phyloP scores from a whole-genome alignment of 176 grass and related monocot genomes.

The Aechmea fasciata region DNA sequence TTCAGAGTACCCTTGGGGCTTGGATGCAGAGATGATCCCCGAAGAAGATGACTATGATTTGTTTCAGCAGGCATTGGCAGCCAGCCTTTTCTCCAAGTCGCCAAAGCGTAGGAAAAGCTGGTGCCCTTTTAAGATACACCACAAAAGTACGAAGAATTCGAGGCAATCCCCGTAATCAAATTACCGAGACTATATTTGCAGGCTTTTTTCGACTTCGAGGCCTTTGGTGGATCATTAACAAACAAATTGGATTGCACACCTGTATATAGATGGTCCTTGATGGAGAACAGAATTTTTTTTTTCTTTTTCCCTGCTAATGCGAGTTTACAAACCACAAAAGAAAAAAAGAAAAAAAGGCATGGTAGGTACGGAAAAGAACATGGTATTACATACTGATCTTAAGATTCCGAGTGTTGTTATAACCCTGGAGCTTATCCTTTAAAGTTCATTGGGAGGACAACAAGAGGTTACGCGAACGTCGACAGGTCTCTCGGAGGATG shows the following conservation, averaged over 20 bases:
- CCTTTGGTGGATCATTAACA: neutral
- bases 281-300: too few relatives aligned
- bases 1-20: conserved; percentile 75
- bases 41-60: conserved; percentile 84
- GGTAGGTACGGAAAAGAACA: too few relatives aligned
- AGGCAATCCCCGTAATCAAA: conserved; percentile 39
- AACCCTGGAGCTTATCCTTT: too few relatives aligned
- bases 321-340: too few relatives aligned
- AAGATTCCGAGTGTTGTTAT: too few relatives aligned
- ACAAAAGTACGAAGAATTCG: conserved; percentile 83
- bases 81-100: conserved; percentile 75
- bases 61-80: conserved; percentile 83
- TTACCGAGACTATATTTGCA: neutral
- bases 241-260: neutral
- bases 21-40: conserved; percentile 82
- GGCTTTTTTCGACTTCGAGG: neutral
- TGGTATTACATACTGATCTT: too few relatives aligned
- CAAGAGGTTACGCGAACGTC: neutral
- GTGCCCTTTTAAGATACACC: conserved; percentile 84
- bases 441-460: too few relatives aligned
- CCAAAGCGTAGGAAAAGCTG: conserved; percentile 96
- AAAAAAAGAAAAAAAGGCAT: too few relatives aligned
- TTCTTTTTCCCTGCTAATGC: too few relatives aligned
- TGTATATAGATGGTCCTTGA: neutral
- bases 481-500: neutral